Base-by-base conservation (phyloP, 345 rosid genomes). In the Salix udensis region DNA sequence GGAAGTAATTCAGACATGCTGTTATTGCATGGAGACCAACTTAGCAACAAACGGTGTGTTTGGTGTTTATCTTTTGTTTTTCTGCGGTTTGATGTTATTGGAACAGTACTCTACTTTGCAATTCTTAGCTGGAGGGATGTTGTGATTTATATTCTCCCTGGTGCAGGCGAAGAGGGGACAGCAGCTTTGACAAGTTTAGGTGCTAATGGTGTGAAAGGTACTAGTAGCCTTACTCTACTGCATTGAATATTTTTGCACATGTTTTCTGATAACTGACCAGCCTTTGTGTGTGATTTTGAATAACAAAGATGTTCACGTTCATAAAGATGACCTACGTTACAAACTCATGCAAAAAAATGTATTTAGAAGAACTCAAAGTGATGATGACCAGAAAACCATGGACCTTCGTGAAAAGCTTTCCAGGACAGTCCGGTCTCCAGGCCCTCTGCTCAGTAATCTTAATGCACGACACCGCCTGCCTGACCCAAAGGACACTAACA, bases 381-480 rank as follows among this genome's bases (percentile, higher is more conserved):
- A 88, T 68, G 78, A 86, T 74, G 89, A 79, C 23, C 75, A 70
- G 46, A 86, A 84, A 67, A 80, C 73, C 37, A 44, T 84, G 75
- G 98, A 96, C 81, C 97, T 96, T 46, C 94, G 99, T 50, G 88
- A 87, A 64, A 92, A 89, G 87, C 86, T 93, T 70, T 87, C 92
- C 36, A 88, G 86, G 86, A 84, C 85, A 31, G 85, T 81, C 72
- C 89, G 82, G 76, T 85, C 86, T 70, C 77, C 88, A 18, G 75
- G 55, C 37, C 76, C 55, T 64, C 24, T 69, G 3, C 69, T 52
- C 15, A 74, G 79, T 65, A 75, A 78, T 77, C 77, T 77, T 73
- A 86, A 85, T 76, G 48, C 79, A 50, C 84, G 60, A 61, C 88
- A 84, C 77, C 76, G 68, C 61, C 73, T 88, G 85, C 85, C 83